These are phyloP conservation scores for Eutrema heterophyllum DNA, from an alignment of 345 rosid species.

Conservation along the genomic window DNA sequence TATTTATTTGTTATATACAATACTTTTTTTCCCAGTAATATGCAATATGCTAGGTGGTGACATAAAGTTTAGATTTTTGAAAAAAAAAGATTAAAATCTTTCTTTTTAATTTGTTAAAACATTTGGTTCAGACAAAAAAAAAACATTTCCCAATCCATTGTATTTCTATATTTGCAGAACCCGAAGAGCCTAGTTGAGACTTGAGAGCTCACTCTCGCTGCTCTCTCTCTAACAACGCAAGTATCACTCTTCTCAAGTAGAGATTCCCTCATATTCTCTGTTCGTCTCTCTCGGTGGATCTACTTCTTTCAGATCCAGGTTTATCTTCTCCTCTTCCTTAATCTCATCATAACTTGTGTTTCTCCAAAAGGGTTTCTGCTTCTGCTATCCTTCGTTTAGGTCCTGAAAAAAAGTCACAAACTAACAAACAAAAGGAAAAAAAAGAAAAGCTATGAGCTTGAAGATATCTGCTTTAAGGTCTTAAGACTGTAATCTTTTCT, in stretches of 20 bases:
- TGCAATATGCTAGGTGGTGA: no score
- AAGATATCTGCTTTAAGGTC: constrained; percentile 1
- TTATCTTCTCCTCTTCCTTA: constrained; percentile 27
- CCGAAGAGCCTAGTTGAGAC: not conserved
- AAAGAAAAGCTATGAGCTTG: constrained; percentile 5
- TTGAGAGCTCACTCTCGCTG: constrained; percentile 19
- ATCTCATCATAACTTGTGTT: not conserved
- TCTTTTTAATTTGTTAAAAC: not conserved
- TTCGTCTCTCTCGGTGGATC: constrained; percentile 10
- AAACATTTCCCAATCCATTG: constrained; percentile 12
- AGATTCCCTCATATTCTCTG: not conserved
- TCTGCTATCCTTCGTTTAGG: constrained; percentile 12
- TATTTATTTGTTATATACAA: no score
- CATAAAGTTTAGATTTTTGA: no score
- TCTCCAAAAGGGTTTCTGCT: constrained; percentile 7
- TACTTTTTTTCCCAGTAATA: no score
- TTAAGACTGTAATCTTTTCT: not conserved
- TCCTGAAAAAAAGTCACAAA: constrained; percentile 9
- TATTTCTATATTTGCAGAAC: constrained; percentile 19
- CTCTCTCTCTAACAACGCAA: constrained; percentile 19
- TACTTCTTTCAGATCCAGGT: constrained; percentile 53
- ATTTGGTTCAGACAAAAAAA: not conserved
- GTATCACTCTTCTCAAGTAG: constrained; percentile 5
- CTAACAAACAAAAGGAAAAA: not conserved
- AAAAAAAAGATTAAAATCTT: no score